Evolutionary conservation across 768 basidiomycete genomes (phyloP).

Genomic region (Gyrodon lividus): DNA sequence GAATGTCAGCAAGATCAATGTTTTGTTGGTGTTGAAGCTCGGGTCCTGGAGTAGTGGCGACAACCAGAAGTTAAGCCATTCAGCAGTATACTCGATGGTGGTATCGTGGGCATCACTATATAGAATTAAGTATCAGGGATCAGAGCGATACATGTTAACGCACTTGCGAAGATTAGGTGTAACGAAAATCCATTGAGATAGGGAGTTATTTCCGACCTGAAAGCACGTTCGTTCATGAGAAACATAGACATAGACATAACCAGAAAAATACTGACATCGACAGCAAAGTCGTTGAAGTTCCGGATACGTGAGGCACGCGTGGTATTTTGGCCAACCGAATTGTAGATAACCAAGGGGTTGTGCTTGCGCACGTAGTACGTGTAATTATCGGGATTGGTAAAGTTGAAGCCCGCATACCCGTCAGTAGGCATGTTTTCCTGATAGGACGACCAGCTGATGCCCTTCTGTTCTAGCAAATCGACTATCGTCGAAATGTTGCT

Average conservation of each 20-base stretch:
- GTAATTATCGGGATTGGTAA: constrained; percentile 34
- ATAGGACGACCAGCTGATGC: constrained; percentile 60
- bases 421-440: constrained; percentile 57
- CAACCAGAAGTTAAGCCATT: constrained; percentile 52
- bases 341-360: constrained; percentile 50
- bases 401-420: constrained; percentile 44
- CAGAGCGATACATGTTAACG: not conserved
- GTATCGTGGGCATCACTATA: constrained; percentile 64
- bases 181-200: constrained; percentile 62
- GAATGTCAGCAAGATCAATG: constrained; percentile 61
- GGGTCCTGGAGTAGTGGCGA: constrained; percentile 47
- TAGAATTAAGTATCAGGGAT: not conserved
- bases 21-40: constrained; percentile 52
- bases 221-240: not conserved
- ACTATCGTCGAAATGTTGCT: constrained; percentile 55
- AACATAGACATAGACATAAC: not conserved
- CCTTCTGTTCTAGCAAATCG: constrained; percentile 57
- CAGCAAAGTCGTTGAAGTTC: constrained; percentile 63
- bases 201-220: constrained; percentile 35
- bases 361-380: constrained; percentile 58
- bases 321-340: constrained; percentile 46
- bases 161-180: constrained; percentile 54
- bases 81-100: constrained; percentile 42
- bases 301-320: constrained; percentile 45
- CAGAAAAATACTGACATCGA: constrained; percentile 38